Base-by-base conservation (phyloP, 140 eudicot genomes). In the Oenanthe javanica region DNA sequence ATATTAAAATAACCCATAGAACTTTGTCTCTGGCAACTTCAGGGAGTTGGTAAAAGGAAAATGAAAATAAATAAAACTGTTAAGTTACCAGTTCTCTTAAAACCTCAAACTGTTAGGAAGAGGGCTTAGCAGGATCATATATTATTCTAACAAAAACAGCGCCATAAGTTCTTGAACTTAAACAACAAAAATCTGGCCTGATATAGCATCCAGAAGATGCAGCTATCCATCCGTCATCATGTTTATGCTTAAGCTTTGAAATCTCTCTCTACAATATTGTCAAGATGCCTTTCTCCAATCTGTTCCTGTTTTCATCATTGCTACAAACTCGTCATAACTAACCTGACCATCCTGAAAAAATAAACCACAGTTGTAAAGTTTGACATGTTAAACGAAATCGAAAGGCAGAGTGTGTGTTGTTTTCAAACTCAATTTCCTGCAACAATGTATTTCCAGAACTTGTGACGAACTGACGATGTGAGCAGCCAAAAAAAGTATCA, bases 281-380 rank as follows among this genome's bases (percentile, higher is more conserved):
- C 98, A 79, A 43, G 98, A 94, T 12, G 98, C 98, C 85, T 94
- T 94, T 81, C 98, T 92, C 98, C 98, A 94, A 83, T 94, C 98
- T 13, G 98, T 94, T 87, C 98, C 98, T 0, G 98, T 80, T 86
- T 94, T 94, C 98, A 94, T 94, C 98, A 93, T 93, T n/a, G 93
- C 92, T 3, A 93, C 98, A 66, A 93, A 31, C 31, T 31, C 31
- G 31, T 31, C 31, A 31, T 31, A 31, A 31, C 31, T 31, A 31
- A 31, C 31, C 77, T 82, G 88, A 2, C 98, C 98, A 79, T 94
- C 98, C 97, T 93, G 90, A 77, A 70, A 78, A 42, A 70, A 78
- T 76, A 73, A 67, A 79, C 66, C 51, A 59, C 21, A 15, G 54
- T 78, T 51, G 52, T 18, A 4, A 77, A 59, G 46, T 21, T 9